phyloP scores from a whole-genome alignment of 2,329 filamentous ascomycete genomes.

The Exophiala sideris region DNA sequence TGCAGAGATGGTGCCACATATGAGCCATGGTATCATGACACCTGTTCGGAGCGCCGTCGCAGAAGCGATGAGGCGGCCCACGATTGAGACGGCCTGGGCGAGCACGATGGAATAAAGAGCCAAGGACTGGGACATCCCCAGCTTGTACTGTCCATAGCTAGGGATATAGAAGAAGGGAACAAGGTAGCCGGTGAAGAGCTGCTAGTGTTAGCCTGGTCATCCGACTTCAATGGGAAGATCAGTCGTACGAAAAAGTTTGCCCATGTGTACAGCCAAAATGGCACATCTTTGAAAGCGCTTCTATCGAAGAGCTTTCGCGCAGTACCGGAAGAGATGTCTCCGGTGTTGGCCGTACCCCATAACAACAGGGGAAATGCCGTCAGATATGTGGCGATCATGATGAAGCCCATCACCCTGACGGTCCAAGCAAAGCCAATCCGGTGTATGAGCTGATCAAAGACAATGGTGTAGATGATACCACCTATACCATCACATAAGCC shows the following conservation, averaged over 20 bases:
- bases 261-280: conserved; percentile 41
- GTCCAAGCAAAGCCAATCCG: conserved; percentile 49
- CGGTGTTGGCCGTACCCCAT: conserved; percentile 28
- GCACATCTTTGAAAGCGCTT: conserved; percentile 43
- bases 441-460: conserved; percentile 46
- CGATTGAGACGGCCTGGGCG: conserved; percentile 55
- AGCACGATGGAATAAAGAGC: conserved; percentile 60
- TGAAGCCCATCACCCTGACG: conserved; percentile 45
- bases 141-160: conserved; percentile 33
- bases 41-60: conserved; percentile 55
- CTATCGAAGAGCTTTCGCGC: conserved; percentile 44
- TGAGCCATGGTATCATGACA: conserved; percentile 55
- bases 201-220: not conserved
- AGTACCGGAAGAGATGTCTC: conserved; percentile 37
- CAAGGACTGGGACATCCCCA: conserved; percentile 35
- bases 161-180: conserved; percentile 46
- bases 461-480: conserved; percentile 63
- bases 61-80: conserved; percentile 55
- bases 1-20: conserved; percentile 39
- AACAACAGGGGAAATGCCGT: conserved; percentile 30
- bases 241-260: conserved; percentile 32
- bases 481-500: conserved; percentile 43
- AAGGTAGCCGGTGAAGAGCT: conserved; percentile 45
- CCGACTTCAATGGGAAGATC: not conserved
- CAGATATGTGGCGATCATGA: conserved; percentile 33